Evolutionary conservation across 2,329 filamentous ascomycete genomes (phyloP).

Genomic region (Botrytis galanthina): DNA sequence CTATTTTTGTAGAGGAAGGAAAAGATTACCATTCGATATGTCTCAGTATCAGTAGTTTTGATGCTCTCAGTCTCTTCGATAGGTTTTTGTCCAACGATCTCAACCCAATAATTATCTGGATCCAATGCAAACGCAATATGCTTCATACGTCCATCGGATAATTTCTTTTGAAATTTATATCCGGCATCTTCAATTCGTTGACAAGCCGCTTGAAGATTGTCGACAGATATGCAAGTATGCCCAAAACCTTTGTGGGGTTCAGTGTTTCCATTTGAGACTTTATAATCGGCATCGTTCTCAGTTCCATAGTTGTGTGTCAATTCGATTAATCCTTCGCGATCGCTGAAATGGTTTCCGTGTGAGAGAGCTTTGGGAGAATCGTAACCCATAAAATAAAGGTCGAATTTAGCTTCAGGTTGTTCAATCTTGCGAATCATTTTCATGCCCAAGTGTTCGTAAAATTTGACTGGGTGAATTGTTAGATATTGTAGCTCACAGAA

Average conservation of each 20-base stretch:
- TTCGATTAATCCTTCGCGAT: conserved; percentile 88
- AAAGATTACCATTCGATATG: conserved; percentile 65
- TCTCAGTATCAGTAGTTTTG: conserved; percentile 68
- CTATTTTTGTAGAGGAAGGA: background rate
- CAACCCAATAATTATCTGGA: conserved; percentile 83
- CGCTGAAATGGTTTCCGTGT: conserved; percentile 66
- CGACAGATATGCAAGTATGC: conserved; percentile 79
- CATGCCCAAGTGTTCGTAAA: conserved; percentile 92
- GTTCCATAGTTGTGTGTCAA: conserved; percentile 85
- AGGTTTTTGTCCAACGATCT: conserved; percentile 71
- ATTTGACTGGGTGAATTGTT: conserved; percentile 60
- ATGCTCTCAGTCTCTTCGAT: conserved; percentile 70
- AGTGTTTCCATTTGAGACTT: conserved; percentile 83
- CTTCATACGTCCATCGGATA: conserved; percentile 82
- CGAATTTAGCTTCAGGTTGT: conserved; percentile 86
- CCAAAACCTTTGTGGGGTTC: conserved; percentile 71
- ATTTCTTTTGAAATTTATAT: conserved; percentile 92
- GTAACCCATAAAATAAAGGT: conserved; percentile 93
- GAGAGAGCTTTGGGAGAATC: conserved; percentile 74
- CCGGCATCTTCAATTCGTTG: conserved; percentile 84
- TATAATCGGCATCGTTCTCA: conserved; percentile 78
- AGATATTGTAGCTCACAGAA: background rate
- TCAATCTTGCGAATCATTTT: conserved; percentile 76
- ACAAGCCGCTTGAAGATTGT: conserved; percentile 86
- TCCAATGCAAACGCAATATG: conserved; percentile 89